A percentile compares a stretch with the other conserved stretches of the same genome.
Conservation (phyloP, 805 yeast species). For the Blastobotrys parvus region DNA sequence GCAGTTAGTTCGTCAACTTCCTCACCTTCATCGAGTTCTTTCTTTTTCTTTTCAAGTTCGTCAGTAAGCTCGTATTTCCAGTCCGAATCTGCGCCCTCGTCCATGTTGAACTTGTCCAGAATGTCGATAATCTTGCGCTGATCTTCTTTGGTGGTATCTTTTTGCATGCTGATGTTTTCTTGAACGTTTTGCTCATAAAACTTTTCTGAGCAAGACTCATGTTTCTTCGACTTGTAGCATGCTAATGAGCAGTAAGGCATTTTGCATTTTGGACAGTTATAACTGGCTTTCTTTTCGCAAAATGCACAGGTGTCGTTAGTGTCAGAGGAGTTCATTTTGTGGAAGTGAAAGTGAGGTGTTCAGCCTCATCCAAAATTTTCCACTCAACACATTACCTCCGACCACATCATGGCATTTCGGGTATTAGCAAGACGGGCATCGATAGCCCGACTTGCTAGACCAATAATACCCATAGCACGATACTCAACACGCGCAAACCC, state of each 20-base stretch:
- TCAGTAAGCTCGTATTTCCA: slow-evolving; percentile 15
- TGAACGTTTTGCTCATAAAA: slow-evolving; percentile 11
- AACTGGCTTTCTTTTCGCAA: slow-evolving; percentile 9
- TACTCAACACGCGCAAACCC: no score
- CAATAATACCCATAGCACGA: no score
- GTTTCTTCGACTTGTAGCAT: slow-evolving; percentile 14
- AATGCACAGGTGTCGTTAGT: slow-evolving; percentile 6
- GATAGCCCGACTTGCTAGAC: not conserved
- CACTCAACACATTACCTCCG: no score
- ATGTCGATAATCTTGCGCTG: slow-evolving; percentile 9
- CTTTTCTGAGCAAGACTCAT: slow-evolving; percentile 13
- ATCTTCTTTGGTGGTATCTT: slow-evolving; percentile 5
- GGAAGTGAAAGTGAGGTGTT: no score
- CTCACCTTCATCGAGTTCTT: not conserved
- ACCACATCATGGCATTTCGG: not conserved
- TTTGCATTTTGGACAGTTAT: slow-evolving; percentile 16
- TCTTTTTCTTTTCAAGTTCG: slow-evolving; percentile 1
- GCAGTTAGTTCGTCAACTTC: slow-evolving; percentile 7
- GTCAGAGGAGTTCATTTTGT: no score
- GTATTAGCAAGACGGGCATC: not conserved
- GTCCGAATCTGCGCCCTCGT: slow-evolving; percentile 1
- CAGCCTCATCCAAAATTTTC: no score
- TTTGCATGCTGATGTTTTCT: slow-evolving; percentile 5
- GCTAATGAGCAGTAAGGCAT: slow-evolving; percentile 14
- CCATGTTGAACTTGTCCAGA: slow-evolving; percentile 7